Percentiles rank a stretch among this genome's conserved stretches.
phyloP scores from a whole-genome alignment of 345 rosid species.

The Lepidium didymum region DNA sequence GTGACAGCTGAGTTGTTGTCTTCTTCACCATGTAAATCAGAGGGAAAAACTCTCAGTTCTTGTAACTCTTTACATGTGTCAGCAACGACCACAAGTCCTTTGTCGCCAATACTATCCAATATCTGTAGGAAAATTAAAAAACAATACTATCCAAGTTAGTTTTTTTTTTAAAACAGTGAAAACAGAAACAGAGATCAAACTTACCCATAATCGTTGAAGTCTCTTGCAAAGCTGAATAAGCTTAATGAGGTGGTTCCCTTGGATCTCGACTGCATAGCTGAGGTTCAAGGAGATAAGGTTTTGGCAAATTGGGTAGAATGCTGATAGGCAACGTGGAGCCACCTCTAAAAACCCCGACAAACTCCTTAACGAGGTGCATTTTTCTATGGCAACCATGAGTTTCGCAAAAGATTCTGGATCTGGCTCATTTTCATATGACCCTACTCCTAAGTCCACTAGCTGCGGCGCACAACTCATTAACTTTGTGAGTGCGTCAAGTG shows the following conservation, averaged over 20 bases:
- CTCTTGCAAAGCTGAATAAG: conserved; percentile 58
- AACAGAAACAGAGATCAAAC: not conserved
- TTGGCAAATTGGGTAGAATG: conserved; percentile 54
- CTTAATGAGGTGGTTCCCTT: conserved; percentile 50
- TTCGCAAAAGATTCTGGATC: conserved; percentile 48
- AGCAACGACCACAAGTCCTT: conserved; percentile 78
- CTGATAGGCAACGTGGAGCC: conserved; percentile 51
- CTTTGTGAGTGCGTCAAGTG: conserved; percentile 60
- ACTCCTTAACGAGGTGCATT: conserved; percentile 54
- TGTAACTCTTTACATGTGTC: conserved; percentile 70
- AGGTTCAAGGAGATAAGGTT: conserved; percentile 65
- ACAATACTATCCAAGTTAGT: not conserved
- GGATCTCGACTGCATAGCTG: conserved; percentile 79
- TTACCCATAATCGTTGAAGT: conserved; percentile 84
- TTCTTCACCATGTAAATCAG: conserved; percentile 55
- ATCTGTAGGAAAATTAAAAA: conserved; percentile 40
- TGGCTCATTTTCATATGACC: conserved; percentile 67
- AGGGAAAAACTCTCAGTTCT: conserved; percentile 90
- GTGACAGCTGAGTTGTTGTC: conserved; percentile 53
- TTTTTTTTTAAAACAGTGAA: not conserved
- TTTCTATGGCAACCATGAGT: conserved; percentile 39
- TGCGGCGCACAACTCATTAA: conserved; percentile 63
- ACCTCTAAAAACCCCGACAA: conserved; percentile 90
- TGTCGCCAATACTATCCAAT: conserved; percentile 85
- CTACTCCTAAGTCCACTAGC: conserved; percentile 77